Conservation (phyloP, 129 eudicot genomes). For the Artemisia tridentata region DNA sequence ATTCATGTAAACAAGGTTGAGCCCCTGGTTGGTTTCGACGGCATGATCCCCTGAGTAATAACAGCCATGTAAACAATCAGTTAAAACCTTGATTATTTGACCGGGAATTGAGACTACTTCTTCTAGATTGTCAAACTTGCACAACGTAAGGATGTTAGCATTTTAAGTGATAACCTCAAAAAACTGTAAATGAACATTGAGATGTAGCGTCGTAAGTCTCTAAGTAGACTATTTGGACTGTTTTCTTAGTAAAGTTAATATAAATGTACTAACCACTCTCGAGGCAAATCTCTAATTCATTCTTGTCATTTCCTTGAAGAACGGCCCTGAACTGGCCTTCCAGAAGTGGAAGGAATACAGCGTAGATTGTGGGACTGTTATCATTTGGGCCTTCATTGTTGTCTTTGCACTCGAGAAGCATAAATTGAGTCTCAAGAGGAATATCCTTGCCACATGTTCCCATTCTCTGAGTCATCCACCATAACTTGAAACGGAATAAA, state of each 20-base stretch:
- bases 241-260: no score
- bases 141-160: no score
- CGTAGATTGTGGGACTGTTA: slow-evolving; percentile 58
- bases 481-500: slow-evolving; percentile 86
- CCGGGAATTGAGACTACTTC: not conserved
- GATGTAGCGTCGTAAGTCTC: no score
- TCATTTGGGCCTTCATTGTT: slow-evolving; percentile 45
- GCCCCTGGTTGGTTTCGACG: slow-evolving; percentile 74
- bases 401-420: slow-evolving; percentile 85
- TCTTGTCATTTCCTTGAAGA: slow-evolving; percentile 88
- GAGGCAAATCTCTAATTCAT: slow-evolving; percentile 86
- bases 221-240: no score
- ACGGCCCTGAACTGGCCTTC: slow-evolving; percentile 93
- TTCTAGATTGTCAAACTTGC: not conserved
- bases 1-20: slow-evolving; percentile 78
- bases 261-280: slow-evolving; percentile 84
- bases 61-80: slow-evolving; percentile 26
- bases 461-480: slow-evolving; percentile 99
- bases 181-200: no score
- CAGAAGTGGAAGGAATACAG: slow-evolving; percentile 85
- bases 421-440: slow-evolving; percentile 93
- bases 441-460: slow-evolving; percentile 86
- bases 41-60: slow-evolving; percentile 70
- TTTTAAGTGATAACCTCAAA: no score
- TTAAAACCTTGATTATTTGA: not conserved